phyloP scores from a whole-genome alignment of 495 filamentous ascomycete genomes.

The Aspergillus heteromorphus region DNA sequence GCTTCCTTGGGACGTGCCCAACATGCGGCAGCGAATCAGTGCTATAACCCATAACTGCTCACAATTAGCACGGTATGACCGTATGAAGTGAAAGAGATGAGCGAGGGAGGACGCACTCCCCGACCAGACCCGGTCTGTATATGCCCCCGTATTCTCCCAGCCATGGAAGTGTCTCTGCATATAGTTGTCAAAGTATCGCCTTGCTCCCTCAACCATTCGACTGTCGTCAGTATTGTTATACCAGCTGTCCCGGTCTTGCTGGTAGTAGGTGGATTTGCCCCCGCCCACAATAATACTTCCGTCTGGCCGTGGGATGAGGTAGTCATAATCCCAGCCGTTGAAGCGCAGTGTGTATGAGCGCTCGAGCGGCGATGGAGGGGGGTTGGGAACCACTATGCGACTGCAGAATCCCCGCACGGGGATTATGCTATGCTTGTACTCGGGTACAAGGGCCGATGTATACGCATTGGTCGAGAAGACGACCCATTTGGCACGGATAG shows the following conservation, averaged over 20 bases:
- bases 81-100: neutral
- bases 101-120: conserved; percentile 34
- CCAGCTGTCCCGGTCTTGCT: conserved; percentile 34
- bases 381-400: conserved; percentile 27
- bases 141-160: conserved; percentile 43
- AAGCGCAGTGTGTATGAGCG: conserved; percentile 25
- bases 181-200: conserved; percentile 42
- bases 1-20: conserved; percentile 37
- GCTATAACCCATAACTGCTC: conserved; percentile 35
- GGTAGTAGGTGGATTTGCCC: conserved; percentile 29
- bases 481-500: conserved; percentile 52
- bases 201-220: conserved; percentile 33
- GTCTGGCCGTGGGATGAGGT: conserved; percentile 46
- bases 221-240: conserved; percentile 47
- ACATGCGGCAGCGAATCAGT: conserved; percentile 41
- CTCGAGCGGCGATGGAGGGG: conserved; percentile 10
- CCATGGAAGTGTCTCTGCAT: conserved; percentile 44
- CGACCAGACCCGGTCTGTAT: conserved; percentile 47
- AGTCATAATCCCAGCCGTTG: conserved; percentile 34
- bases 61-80: neutral
- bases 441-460: conserved; percentile 64
- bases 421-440: conserved; percentile 66
- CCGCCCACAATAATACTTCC: conserved; percentile 52
- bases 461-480: conserved; percentile 78
- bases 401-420: conserved; percentile 57